Base-by-base conservation (phyloP, 345 rosid genomes). In the Aquilaria malaccensis region DNA sequence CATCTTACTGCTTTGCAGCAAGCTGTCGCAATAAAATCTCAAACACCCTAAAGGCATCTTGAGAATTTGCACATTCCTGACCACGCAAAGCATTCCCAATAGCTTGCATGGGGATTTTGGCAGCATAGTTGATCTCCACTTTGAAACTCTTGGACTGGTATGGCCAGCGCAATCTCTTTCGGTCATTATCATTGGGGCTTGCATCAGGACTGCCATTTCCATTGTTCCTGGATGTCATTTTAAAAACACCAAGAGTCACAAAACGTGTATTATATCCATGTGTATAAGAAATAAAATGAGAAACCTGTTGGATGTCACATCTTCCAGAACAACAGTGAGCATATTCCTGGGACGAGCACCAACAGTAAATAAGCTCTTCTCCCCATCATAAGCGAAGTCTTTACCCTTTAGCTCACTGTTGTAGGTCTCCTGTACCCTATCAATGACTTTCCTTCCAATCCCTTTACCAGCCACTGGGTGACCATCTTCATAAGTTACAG, bases 321-420 rank as follows among this genome's bases (percentile, higher is more conserved):
- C 90, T 63, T 87, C 97, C 30, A 93, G 92, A 58, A 93, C 81
- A 54, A 89, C 87, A 37, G 82, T 77, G 63, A 87, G 78, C 62
- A 89, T 84, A 81, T 85, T 85, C n/a, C 74, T 74, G 2, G 90
- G 94, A 41, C 89, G 94, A 22, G 91, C 49, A 52, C 97, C 97
- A 65, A 81, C 57, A 33, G 96, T 85, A 65, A 89, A 93, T 56
- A 93, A 62, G 50, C 88, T 84, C 66, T 87, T 87, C 67, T 87
- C 97, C 0, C 99, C 99, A 66, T 94, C 97, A 70, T 94, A 94
- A 6, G 99, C 99, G 72, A 94, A 87, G 45, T 80, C 66, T 61
- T 87, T 90, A 43, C 76, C 81, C 6, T 62, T 83, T 49, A 93
- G 65, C 45, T 87, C 90, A 43, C 57, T 59, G 31, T 22, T 64